Evolutionary conservation across 2,329 filamentous ascomycete species (phyloP).

Genomic region (Aspergillus unguis): DNA sequence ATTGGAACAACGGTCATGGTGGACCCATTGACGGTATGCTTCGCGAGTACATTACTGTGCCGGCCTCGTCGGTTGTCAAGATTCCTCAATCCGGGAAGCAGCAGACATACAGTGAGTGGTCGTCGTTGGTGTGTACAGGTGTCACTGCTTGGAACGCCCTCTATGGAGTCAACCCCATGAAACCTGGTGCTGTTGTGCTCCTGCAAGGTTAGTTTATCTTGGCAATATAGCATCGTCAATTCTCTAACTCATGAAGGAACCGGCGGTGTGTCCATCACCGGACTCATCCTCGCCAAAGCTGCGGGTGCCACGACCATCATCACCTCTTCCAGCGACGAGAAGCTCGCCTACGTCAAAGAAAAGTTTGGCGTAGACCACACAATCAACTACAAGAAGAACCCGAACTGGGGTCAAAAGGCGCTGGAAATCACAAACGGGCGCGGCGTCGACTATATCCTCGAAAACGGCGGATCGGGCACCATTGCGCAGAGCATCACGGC

Average conservation of each 20-base stretch:
- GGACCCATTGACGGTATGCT: slow-evolving; percentile 35
- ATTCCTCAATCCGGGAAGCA: slow-evolving; percentile 26
- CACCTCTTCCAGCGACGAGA: slow-evolving; percentile 45
- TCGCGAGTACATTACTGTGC: slow-evolving; percentile 36
- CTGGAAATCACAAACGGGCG: slow-evolving; percentile 32
- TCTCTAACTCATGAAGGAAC: slow-evolving; percentile 32
- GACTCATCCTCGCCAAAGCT: slow-evolving; percentile 42
- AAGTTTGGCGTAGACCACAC: slow-evolving; percentile 43
- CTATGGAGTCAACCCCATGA: slow-evolving; percentile 32
- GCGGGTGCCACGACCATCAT: slow-evolving; percentile 45
- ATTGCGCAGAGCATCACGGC: slow-evolving; percentile 4
- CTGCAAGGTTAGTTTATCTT: slow-evolving; percentile 23
- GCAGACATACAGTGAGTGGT: slow-evolving; percentile 30
- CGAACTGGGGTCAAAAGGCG: slow-evolving; percentile 9
- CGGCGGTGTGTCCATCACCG: slow-evolving; percentile 42
- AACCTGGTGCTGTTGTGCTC: slow-evolving; percentile 18
- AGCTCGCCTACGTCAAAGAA: slow-evolving; percentile 14
- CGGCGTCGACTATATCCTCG: slow-evolving; percentile 43
- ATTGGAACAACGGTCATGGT: slow-evolving; percentile 25
- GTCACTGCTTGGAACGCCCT: slow-evolving; percentile 45
- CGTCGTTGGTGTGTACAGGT: slow-evolving; percentile 39
- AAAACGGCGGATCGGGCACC: slow-evolving; percentile 37
- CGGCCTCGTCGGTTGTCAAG: slow-evolving; percentile 32
- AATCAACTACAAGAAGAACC: slow-evolving; percentile 39
- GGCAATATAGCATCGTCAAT: slow-evolving; percentile 9